Conservation (phyloP, 345 rosid genomes). For the Erodium maritimum region DNA sequence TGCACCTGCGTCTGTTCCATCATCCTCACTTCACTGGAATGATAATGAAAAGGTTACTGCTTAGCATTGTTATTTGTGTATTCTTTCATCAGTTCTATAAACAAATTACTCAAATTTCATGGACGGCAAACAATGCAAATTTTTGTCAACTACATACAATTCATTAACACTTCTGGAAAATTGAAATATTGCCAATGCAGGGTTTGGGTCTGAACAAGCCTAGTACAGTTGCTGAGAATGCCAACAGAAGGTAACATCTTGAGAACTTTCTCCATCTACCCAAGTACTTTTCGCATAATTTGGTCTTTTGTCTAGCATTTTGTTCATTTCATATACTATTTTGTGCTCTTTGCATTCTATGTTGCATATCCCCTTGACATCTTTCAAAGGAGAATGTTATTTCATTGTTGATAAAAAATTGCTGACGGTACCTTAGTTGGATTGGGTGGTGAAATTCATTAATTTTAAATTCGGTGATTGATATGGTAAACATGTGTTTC, state of each 20-base stretch:
- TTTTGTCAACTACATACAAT: neutral
- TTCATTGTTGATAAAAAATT: too few species aligned
- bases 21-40: conserved; percentile 26
- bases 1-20: conserved; percentile 26
- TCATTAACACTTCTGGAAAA: neutral
- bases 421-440: neutral
- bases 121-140: neutral
- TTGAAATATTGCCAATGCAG: conserved; percentile 10
- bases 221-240: conserved; percentile 6
- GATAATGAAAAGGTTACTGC: conserved; percentile 42
- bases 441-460: neutral
- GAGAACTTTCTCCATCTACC: neutral
- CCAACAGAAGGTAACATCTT: neutral
- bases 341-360: neutral
- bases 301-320: neutral
- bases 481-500: neutral
- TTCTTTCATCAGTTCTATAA: neutral
- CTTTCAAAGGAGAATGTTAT: neutral
- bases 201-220: conserved; percentile 30
- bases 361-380: neutral
- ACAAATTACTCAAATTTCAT: neutral
- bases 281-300: neutral
- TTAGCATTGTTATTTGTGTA: neutral
- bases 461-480: neutral
- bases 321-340: neutral